Percentiles rank a stretch among this genome's conserved stretches.
These are phyloP conservation scores for Ciborinia camelliae DNA, from an alignment of 2,329 filamentous ascomycete genomes.

Conservation along the genomic window DNA sequence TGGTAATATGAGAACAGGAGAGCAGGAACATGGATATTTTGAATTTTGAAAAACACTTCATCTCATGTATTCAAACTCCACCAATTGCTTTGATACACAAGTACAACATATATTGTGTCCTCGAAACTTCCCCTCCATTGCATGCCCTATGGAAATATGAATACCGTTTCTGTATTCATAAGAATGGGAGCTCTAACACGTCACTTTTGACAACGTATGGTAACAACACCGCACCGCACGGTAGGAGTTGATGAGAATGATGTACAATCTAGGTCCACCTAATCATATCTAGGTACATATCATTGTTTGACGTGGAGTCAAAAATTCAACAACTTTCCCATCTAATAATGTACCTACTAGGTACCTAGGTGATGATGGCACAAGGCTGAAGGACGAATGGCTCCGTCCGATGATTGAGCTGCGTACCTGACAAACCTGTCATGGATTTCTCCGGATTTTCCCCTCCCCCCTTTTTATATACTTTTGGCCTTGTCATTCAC, in stretches of 20 bases:
- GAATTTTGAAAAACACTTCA: no score
- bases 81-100: neutral
- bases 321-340: neutral
- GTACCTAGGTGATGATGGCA: neutral
- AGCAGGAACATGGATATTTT: neutral
- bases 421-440: no score
- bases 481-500: neutral
- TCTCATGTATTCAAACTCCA: neutral
- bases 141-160: neutral
- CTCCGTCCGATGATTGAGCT: neutral
- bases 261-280: neutral
- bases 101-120: neutral
- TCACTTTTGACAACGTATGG: slow-evolving; percentile 7
- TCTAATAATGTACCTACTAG: no score
- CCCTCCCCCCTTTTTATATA: neutral
- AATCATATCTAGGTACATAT: no score
- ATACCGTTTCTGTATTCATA: neutral
- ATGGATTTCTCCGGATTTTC: slow-evolving; percentile 9
- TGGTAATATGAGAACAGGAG: neutral
- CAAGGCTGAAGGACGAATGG: neutral
- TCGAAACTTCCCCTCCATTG: neutral
- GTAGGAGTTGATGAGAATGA: no score
- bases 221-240: no score
- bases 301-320: neutral
- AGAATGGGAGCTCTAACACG: slow-evolving; percentile 8